Evolutionary conservation across 163 green algal genomes (phyloP).

Genomic region (Chlorella variabilis): DNA sequence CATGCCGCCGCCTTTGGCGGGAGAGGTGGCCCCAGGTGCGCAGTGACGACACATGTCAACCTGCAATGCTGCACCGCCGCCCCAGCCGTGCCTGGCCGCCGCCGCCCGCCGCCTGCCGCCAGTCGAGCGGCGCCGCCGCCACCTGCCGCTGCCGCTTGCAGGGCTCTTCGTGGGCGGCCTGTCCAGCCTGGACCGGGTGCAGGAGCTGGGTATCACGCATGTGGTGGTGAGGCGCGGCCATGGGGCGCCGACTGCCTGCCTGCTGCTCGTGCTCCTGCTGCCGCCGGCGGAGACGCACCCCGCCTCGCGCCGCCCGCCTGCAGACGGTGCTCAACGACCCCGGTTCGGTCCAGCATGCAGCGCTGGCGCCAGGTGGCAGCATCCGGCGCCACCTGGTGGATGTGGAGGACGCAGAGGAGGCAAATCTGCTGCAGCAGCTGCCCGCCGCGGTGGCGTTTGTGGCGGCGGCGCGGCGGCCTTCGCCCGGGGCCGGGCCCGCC

Average conservation of each 20-base stretch:
- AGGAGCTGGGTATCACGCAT: constrained; percentile 60
- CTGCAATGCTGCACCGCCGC: not conserved
- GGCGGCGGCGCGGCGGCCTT: not conserved
- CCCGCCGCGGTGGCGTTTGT: constrained; percentile 47
- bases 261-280: not conserved
- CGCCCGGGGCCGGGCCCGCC: no score
- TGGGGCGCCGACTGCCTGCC: no score
- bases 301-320: not conserved
- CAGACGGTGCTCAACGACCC: constrained; percentile 65
- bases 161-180: constrained; percentile 59
- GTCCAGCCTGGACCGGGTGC: constrained; percentile 38
- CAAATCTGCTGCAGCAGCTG: constrained; percentile 65
- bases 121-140: not conserved
- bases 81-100: not conserved
- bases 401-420: constrained; percentile 56
- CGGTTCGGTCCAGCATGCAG: constrained; percentile 13
- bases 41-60: not conserved
- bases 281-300: not conserved
- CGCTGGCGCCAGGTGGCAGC: not conserved
- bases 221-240: constrained; percentile 57
- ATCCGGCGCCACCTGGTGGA: constrained; percentile 35
- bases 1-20: not conserved
- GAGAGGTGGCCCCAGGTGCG: constrained; percentile 16
- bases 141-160: constrained; percentile 11
- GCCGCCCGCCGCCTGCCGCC: not conserved